Conservation (phyloP, 2,329 filamentous ascomycete species). For the Dendrostoma leiphaemia region DNA sequence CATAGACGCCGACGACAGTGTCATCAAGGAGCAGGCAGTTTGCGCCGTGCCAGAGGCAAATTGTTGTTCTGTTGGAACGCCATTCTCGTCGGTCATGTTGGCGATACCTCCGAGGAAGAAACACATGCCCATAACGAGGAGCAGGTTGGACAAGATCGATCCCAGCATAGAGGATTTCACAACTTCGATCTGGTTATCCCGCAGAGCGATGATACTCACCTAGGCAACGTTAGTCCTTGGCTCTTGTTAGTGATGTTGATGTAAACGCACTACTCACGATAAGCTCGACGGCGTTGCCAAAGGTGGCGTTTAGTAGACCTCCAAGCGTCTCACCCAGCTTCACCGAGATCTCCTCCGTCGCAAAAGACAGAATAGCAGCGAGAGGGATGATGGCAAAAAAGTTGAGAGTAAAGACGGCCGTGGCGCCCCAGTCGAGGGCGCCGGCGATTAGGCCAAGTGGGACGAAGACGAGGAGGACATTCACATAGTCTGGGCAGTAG, state of each 20-base stretch:
- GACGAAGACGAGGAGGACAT: constrained; percentile 71
- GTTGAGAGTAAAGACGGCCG: constrained; percentile 72
- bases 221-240: too few species aligned
- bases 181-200: constrained; percentile 83
- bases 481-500: constrained; percentile 52
- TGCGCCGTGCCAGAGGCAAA: constrained; percentile 78
- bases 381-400: constrained; percentile 79
- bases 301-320: constrained; percentile 72
- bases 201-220: constrained; percentile 90
- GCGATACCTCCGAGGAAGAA: constrained; percentile 73
- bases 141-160: constrained; percentile 89
- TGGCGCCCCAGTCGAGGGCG: constrained; percentile 58
- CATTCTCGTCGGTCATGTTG: constrained; percentile 55
- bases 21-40: constrained; percentile 74
- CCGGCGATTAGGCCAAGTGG: constrained; percentile 71
- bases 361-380: constrained; percentile 71
- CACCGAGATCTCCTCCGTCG: constrained; percentile 72
- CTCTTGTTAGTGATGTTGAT: too few species aligned
- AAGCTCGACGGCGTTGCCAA: constrained; percentile 77
- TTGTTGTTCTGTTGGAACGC: constrained; percentile 61
- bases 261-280: constrained; percentile 60
- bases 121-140: constrained; percentile 81
- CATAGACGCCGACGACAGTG: constrained; percentile 71
- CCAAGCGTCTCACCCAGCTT: constrained; percentile 73
- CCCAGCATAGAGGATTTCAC: constrained; percentile 98